Base-by-base conservation (phyloP, 148 eudicot genomes). In the Bassia scoparia region DNA sequence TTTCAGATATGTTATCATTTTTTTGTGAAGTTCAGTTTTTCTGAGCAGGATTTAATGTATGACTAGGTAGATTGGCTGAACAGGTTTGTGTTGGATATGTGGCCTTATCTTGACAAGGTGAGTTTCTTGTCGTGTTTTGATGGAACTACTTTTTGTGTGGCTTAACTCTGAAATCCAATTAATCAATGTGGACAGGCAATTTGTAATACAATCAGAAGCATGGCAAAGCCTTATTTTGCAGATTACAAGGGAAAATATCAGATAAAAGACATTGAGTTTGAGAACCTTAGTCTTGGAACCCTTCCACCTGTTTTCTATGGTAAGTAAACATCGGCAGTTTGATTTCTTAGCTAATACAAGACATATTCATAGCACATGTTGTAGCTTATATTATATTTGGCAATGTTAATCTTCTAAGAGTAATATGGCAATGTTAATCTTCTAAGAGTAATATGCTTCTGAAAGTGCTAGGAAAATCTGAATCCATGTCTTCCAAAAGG, bases 41-140 rank as follows among this genome's bases (percentile, higher is more conserved):
- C 50, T 49, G 60, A 74, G 15, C 37, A 50, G 13, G 62, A 54
- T 26, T 72, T 17, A 44, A 61, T 77, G 67, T 44, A 7, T 74
- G 62, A 59, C 77, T 85, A 94, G 98, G 93, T 94, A 11, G 96
- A 94, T 78, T 94, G 98, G 98, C 67, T 94, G 48, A 94, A 91
- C 83, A 87, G 81, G 74, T 88, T 85, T 75, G 29, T 94, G 31
- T 72, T 70, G 20, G 66, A 81, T 30, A 80, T 94, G 87, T 91
- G 98, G 98, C 98, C 97, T 75, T 91, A 85, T 78, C 89, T 94
- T 52, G 93, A 91, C 71, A 88, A 81, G 96, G 98, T 91, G 83
- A 74, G 78, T 52, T 52, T 34, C 23, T 17, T 16, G 69, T 37
- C 23, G 30, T 2, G 10, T 17, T 18, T 69, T 37, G n/a, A n/a